These are phyloP conservation scores for Solanum hybrid DNA, from an alignment of 305 asterid species.

Conservation along the genomic window DNA sequence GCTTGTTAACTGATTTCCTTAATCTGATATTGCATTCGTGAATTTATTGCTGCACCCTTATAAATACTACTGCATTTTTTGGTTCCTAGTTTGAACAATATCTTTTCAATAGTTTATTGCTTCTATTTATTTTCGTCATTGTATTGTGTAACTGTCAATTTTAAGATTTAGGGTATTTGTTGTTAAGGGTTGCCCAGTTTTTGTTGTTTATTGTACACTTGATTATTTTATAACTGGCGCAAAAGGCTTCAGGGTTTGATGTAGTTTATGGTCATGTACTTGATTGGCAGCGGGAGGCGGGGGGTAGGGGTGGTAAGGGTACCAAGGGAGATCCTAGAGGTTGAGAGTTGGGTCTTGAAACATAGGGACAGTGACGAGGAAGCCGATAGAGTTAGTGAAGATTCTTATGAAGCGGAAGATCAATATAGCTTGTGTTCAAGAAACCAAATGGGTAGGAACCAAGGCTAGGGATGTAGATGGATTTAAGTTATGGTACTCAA, in stretches of 20 bases:
- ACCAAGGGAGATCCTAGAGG: background rate
- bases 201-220: background rate
- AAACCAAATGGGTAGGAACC: background rate
- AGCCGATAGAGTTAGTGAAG: background rate
- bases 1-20: background rate
- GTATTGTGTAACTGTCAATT: background rate
- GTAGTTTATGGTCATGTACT: background rate
- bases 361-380: background rate
- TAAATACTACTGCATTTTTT: background rate
- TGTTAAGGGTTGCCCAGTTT: background rate
- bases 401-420: background rate
- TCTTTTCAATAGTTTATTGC: background rate
- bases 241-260: background rate
- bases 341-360: background rate
- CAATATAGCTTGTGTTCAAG: background rate
- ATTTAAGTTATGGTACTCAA: background rate
- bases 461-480: background rate
- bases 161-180: background rate
- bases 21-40: background rate
- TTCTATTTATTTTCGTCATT: background rate
- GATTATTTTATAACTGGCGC: background rate
- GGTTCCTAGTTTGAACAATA: background rate
- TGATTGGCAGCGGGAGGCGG: background rate
- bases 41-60: background rate
- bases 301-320: background rate